Evolutionary conservation across 1,284 basidiomycete genomes (phyloP).

Genomic region (Leccinum angustisporum): DNA sequence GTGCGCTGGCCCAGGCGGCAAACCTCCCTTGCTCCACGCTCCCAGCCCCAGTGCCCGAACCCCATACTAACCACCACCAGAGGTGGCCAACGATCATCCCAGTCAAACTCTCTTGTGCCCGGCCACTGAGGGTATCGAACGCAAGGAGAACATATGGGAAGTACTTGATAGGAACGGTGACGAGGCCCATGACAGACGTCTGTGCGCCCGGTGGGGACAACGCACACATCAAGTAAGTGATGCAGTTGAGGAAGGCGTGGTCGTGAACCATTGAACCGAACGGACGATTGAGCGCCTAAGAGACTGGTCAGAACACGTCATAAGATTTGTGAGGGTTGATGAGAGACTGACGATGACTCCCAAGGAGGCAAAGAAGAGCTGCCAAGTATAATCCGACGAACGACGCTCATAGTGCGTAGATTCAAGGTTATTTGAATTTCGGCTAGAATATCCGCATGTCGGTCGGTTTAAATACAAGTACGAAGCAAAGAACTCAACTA

Average conservation of each 20-base stretch:
- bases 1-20: constrained; percentile 35
- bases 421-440: constrained; percentile 65
- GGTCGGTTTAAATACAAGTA: not conserved
- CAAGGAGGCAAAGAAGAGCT: constrained; percentile 56
- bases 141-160: constrained; percentile 75
- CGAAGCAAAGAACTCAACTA: constrained; percentile 52
- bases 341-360: constrained; percentile 57
- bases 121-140: constrained; percentile 69
- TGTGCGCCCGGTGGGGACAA: constrained; percentile 65
- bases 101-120: constrained; percentile 61
- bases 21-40: constrained; percentile 28
- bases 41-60: constrained; percentile 34
- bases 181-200: constrained; percentile 73
- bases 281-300: constrained; percentile 63
- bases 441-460: constrained; percentile 41
- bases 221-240: constrained; percentile 67
- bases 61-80: constrained; percentile 76
- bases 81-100: constrained; percentile 76
- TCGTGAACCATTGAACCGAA: constrained; percentile 58
- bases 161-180: constrained; percentile 66
- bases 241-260: constrained; percentile 64
- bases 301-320: constrained; percentile 11
- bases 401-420: constrained; percentile 53
- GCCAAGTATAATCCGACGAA: constrained; percentile 75
- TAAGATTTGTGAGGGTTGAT: not conserved